These are phyloP conservation scores for Kwoniella newhampshirensis DNA, from an alignment of 768 basidiomycete genomes.

Conservation along the genomic window DNA sequence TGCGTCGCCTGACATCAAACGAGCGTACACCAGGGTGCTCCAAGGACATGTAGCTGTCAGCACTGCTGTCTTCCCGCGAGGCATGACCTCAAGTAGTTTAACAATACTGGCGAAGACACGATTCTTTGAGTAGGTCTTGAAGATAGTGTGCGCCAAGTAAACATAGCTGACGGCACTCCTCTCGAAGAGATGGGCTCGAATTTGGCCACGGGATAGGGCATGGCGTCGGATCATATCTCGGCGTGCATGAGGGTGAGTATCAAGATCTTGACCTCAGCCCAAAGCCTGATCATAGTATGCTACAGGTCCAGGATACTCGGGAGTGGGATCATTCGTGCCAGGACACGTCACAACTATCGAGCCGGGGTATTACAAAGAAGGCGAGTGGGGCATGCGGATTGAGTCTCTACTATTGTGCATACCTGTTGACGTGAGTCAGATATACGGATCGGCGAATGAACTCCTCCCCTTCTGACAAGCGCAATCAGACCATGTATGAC, in stretches of 20 bases:
- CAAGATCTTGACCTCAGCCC: too few relatives aligned
- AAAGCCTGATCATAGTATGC: too few relatives aligned
- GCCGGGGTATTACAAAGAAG: constrained; percentile 82
- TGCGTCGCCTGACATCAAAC: constrained; percentile 70
- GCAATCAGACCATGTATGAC: neutral
- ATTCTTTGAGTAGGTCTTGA: constrained; percentile 61
- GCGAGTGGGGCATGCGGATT: constrained; percentile 84
- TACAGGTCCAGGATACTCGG: neutral
- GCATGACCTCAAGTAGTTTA: constrained; percentile 76
- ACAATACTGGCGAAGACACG: constrained; percentile 87
- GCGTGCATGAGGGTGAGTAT: constrained; percentile 51
- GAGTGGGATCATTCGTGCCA: constrained; percentile 70
- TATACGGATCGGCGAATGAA: constrained; percentile 1
- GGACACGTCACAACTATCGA: constrained; percentile 94
- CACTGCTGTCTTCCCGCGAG: constrained; percentile 82
- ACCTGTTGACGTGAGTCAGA: constrained; percentile 62
- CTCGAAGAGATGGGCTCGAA: constrained; percentile 44
- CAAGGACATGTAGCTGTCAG: constrained; percentile 98
- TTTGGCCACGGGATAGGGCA: constrained; percentile 53
- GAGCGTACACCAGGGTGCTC: constrained; percentile 89
- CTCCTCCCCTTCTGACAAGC: neutral
- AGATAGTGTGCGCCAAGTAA: too few relatives aligned
- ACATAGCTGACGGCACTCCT: too few relatives aligned
- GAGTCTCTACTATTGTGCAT: constrained; percentile 81
- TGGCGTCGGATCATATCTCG: constrained; percentile 51